A percentile compares a stretch with the other conserved stretches of the same genome.
phyloP scores from a whole-genome alignment of 805 yeast species.

The Candida fluviatilis region DNA sequence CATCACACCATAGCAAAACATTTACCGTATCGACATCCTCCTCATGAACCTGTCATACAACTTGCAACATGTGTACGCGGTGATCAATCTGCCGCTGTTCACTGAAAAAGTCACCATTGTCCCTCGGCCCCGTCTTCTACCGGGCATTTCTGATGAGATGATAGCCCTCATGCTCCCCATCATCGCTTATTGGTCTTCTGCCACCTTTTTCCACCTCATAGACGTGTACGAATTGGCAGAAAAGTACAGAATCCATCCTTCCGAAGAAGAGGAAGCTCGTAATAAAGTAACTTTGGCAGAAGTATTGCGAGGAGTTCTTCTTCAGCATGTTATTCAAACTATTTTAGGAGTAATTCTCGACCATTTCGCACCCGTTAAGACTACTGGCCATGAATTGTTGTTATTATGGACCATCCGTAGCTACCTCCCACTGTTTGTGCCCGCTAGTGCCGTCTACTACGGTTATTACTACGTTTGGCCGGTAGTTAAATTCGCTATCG shows the following conservation, averaged over 20 bases:
- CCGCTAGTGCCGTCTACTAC: conserved; percentile 45
- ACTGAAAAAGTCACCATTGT: conserved; percentile 10
- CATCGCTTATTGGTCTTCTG: conserved; percentile 77
- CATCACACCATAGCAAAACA: too few species aligned
- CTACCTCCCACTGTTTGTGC: conserved; percentile 36
- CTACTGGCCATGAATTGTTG: conserved; percentile 47
- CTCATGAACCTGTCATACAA: conserved; percentile 2
- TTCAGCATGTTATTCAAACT: conserved; percentile 85
- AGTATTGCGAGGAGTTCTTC: conserved; percentile 75
- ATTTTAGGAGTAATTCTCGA: conserved; percentile 57
- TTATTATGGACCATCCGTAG: conserved; percentile 45
- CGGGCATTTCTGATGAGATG: conserved; percentile 66
- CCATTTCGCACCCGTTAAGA: conserved; percentile 52
- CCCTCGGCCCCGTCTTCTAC: conserved; percentile 42
- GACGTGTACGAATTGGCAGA: conserved; percentile 77
- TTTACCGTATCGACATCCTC: too few species aligned
- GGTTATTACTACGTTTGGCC: conserved; percentile 66
- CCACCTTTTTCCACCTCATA: conserved; percentile 67
- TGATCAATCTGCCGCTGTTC: conserved; percentile 1
- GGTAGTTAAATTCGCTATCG: conserved; percentile 48
- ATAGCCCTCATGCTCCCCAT: conserved; percentile 74
- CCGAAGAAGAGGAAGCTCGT: conserved; percentile 72
- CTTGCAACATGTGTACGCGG: neutral
- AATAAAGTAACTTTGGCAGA: conserved; percentile 69
- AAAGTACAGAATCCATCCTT: conserved; percentile 84